Evolutionary conservation across 2,329 filamentous ascomycete species (phyloP).

Genomic region (Podosphaera xanthii): DNA sequence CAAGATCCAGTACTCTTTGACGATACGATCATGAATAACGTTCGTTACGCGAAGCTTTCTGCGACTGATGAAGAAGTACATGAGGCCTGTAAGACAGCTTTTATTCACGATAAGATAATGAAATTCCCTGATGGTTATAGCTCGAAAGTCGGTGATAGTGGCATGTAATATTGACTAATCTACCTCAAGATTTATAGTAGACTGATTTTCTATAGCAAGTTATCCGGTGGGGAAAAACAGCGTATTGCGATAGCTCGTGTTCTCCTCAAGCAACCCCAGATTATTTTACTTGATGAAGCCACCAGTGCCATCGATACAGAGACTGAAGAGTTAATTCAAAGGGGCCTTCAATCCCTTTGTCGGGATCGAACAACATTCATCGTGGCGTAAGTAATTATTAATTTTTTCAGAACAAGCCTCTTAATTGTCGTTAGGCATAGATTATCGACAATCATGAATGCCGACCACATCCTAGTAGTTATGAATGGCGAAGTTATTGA

Average conservation of each 20-base stretch:
- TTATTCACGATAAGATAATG: constrained; percentile 33
- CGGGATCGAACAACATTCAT: constrained; percentile 25
- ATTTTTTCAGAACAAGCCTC: not conserved
- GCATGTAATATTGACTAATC: constrained; percentile 31
- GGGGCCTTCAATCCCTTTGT: constrained; percentile 23
- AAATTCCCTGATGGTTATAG: constrained; percentile 30
- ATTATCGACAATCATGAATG: constrained; percentile 29
- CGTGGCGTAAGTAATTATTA: constrained; percentile 12
- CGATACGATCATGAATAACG: constrained; percentile 22
- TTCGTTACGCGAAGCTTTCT: constrained; percentile 13
- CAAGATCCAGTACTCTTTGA: constrained; percentile 34
- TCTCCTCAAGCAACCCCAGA: constrained; percentile 77
- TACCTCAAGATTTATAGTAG: not conserved
- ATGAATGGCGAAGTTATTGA: constrained; percentile 28
- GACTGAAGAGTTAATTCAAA: constrained; percentile 81
- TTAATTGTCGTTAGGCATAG: constrained; percentile 18
- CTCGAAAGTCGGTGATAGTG: constrained; percentile 22
- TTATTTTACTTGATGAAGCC: constrained; percentile 83
- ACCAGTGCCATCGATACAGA: constrained; percentile 87
- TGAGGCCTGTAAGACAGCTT: constrained; percentile 32
- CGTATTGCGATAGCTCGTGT: constrained; percentile 72
- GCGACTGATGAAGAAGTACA: constrained; percentile 14
- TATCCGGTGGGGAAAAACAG: constrained; percentile 74
- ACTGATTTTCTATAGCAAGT: constrained; percentile 30
- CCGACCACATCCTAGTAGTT: constrained; percentile 30